A percentile compares a stretch with the other conserved stretches of the same genome.
Conservation (phyloP, 2,329 filamentous ascomycete genomes). For the Penicillium sp. region DNA sequence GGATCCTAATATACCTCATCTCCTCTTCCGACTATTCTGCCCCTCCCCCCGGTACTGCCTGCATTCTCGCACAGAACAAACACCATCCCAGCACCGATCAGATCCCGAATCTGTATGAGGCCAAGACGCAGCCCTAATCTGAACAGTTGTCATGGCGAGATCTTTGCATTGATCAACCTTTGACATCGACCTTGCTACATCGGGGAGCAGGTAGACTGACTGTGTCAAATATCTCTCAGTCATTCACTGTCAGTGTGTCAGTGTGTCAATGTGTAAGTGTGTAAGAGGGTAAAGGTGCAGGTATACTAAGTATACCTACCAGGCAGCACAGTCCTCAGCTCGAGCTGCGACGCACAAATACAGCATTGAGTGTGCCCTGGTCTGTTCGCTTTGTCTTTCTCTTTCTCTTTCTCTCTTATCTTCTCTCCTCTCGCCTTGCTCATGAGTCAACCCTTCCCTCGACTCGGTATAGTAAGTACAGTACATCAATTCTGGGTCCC, state of each 20-base stretch:
- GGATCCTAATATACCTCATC: too few species aligned
- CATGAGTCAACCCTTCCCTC: not conserved
- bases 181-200: not conserved
- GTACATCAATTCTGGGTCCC: not conserved
- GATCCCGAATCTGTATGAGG: not conserved
- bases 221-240: not conserved
- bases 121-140: conserved; percentile 6
- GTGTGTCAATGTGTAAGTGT: not conserved
- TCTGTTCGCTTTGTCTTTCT: not conserved
- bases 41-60: conserved; percentile 2
- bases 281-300: not conserved
- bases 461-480: not conserved
- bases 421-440: not conserved
- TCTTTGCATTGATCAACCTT: conserved; percentile 10
- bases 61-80: conserved; percentile 10
- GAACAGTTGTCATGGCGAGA: conserved; percentile 9
- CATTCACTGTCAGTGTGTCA: too few species aligned
- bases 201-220: not conserved
- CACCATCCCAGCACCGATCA: not conserved
- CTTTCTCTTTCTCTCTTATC: not conserved
- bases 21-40: too few species aligned
- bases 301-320: not conserved
- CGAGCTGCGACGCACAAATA: not conserved
- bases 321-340: not conserved
- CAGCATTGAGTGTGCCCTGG: not conserved